These are phyloP conservation scores for Anisodus acutangulus DNA, from an alignment of 257 asterid species.

Conservation along the genomic window DNA sequence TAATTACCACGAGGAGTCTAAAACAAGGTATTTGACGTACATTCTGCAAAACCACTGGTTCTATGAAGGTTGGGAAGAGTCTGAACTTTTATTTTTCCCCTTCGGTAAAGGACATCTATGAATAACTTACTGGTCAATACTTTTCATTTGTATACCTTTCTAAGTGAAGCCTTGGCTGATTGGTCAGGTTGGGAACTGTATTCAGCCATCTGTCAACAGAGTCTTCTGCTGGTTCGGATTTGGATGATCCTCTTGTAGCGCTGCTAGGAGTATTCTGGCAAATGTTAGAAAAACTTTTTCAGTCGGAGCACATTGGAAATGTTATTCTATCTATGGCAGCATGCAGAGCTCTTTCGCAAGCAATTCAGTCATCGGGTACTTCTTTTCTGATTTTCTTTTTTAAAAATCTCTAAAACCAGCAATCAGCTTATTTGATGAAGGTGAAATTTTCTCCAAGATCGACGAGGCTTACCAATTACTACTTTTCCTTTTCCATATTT, in stretches of 20 bases:
- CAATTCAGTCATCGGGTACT: slow-evolving; percentile 81
- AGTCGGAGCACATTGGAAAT: slow-evolving; percentile 65
- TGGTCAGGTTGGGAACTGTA: slow-evolving; percentile 76
- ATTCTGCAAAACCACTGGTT: slow-evolving; percentile 14
- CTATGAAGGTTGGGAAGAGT: slow-evolving; percentile 15
- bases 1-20: slow-evolving; percentile 17
- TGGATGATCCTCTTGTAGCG: slow-evolving; percentile 56
- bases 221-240: slow-evolving; percentile 48
- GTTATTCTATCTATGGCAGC: slow-evolving; percentile 77
- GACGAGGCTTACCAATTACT: slow-evolving; percentile 14
- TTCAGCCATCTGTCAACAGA: slow-evolving; percentile 61
- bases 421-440: slow-evolving; percentile 4
- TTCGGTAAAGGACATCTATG: not conserved
- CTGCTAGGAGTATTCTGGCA: slow-evolving; percentile 81
- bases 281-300: slow-evolving; percentile 71
- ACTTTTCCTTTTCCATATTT: not conserved
- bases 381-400: slow-evolving; percentile 30
- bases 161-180: slow-evolving; percentile 22
- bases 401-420: not conserved
- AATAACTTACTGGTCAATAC: slow-evolving; percentile 18
- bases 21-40: not conserved
- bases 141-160: slow-evolving; percentile 6
- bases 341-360: slow-evolving; percentile 85
- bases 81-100: not conserved
- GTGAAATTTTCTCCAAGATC: slow-evolving; percentile 15